Evolutionary conservation across 495 filamentous ascomycete species (phyloP), one percentile per base, ranked within the genome.

Genomic region (Neurospora tetraspora): DNA sequence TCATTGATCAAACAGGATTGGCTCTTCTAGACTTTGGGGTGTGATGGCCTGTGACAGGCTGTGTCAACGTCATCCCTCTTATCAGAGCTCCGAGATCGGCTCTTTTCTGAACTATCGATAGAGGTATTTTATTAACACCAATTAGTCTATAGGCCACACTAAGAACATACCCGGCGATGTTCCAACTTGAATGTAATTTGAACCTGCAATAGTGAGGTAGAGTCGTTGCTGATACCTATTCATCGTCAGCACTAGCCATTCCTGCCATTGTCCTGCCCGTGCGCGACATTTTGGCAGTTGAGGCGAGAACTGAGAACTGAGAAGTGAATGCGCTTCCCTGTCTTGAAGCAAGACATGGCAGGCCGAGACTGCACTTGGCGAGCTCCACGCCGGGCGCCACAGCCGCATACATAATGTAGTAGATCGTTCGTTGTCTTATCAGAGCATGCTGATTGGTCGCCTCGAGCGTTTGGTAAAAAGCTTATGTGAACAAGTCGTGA

Each of bases 391-490:
- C 27, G 53, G 53, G 53, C 53, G 53, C 53, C 53, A 61, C 53
- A 61, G 53, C 53, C 53, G 53, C 53, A 61, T 61, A 45, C 42
- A 45, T 45, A 4, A 4, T 34, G 4, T 36, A 9, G 8, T 20
- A 34, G 53, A 65, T 65, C 27, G 27, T 34, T 14, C 14, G 14
- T 34, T 65, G 53, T 42, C 75, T 73, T 76, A 74, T 74, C 71
- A 69, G 10, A 37, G 38, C 27, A 36, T 27, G 34, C n/a, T 43
- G 43, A 76, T 75, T 76, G 75, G 75, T 37, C 71, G 75, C 70
- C 71, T 71, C 59, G 45, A 69, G 0, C 3, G n/a, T 59, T 71
- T 72, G 40, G 70, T 72, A 61, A 75, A 71, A 71, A 69, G 73
- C 27, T 65, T 36, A 31, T 34, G 23, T 36, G 42, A 45, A 45